Percentiles rank a stretch among this genome's conserved stretches.
Evolutionary conservation across 306 rosid genomes (phyloP).

Genomic region (Sicyos edulis): DNA sequence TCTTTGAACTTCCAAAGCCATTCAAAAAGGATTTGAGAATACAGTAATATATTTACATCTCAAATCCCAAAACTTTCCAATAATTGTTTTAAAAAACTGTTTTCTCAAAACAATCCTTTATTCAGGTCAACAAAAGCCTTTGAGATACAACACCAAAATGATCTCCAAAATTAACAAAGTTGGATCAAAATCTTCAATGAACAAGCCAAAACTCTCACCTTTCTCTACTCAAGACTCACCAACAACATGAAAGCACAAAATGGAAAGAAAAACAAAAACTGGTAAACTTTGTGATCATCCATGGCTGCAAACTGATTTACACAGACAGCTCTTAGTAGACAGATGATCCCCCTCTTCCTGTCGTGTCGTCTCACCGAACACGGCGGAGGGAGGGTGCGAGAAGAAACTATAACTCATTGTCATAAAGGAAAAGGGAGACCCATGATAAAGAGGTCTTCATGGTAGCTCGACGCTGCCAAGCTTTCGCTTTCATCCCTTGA

Average conservation of each 20-base stretch:
- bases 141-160: slow-evolving; percentile 16
- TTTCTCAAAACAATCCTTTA: background rate
- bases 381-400: slow-evolving; percentile 12
- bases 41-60: background rate
- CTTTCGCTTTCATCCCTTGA: slow-evolving; percentile 31
- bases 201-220: slow-evolving; percentile 21
- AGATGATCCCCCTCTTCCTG: slow-evolving; percentile 27
- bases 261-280: slow-evolving; percentile 26
- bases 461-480: slow-evolving; percentile 57
- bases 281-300: slow-evolving; percentile 34
- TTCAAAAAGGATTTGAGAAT: background rate
- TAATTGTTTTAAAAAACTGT: background rate
- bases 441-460: slow-evolving; percentile 52
- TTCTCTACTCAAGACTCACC: slow-evolving; percentile 21
- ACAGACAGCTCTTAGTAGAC: slow-evolving; percentile 33
- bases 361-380: slow-evolving; percentile 14
- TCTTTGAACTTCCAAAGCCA: slow-evolving; percentile 1
- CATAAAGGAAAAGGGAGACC: slow-evolving; percentile 37
- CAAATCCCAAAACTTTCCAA: background rate
- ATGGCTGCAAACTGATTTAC: slow-evolving; percentile 39
- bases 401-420: slow-evolving; percentile 26
- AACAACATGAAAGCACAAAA: slow-evolving; percentile 32
- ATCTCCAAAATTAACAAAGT: slow-evolving; percentile 9
- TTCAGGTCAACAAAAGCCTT: slow-evolving; percentile 11
- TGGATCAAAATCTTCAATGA: slow-evolving; percentile 31